phyloP scores from a whole-genome alignment of 2,329 filamentous ascomycete genomes.

The Cladophialophora bantiana region DNA sequence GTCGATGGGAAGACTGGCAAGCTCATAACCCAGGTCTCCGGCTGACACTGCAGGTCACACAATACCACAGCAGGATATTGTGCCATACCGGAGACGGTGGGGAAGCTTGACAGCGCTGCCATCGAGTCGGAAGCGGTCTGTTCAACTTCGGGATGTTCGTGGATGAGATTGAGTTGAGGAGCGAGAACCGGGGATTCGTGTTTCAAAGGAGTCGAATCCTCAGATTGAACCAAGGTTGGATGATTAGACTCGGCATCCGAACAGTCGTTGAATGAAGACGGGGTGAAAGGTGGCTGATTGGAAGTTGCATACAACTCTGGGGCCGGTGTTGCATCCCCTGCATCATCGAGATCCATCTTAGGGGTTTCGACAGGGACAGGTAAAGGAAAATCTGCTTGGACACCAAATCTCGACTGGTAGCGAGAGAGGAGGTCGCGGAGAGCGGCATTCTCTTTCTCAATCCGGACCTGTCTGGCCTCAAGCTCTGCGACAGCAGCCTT shows the following conservation, averaged over 20 bases:
- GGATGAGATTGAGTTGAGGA: conserved; percentile 37
- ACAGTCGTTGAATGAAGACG: conserved; percentile 52
- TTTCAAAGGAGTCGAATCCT: conserved; percentile 36
- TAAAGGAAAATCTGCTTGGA: conserved; percentile 34
- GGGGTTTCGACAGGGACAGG: conserved; percentile 24
- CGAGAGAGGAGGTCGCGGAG: conserved; percentile 69
- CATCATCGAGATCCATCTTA: conserved; percentile 33
- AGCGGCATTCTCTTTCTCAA: conserved; percentile 75
- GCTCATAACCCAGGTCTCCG: conserved; percentile 67
- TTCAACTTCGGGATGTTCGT: conserved; percentile 47
- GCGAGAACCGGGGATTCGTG: conserved; percentile 39
- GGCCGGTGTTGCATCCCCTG: conserved; percentile 48
- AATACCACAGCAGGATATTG: conserved; percentile 99
- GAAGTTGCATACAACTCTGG: conserved; percentile 32
- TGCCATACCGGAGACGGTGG: conserved; percentile 78
- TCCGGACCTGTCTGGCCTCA: conserved; percentile 66
- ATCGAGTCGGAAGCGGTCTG: conserved; percentile 48
- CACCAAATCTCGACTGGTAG: conserved; percentile 58
- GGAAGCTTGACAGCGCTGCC: conserved; percentile 31
- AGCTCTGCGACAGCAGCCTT: conserved; percentile 86
- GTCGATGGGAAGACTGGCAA: conserved; percentile 50
- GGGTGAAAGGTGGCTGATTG: conserved; percentile 44
- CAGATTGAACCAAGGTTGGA: conserved; percentile 44
- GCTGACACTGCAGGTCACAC: conserved; percentile 99
- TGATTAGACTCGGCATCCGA: conserved; percentile 47